Percentiles rank a stretch among this genome's conserved stretches.
phyloP scores from a whole-genome alignment of 495 filamentous ascomycete species.

The Copromyces sp. region DNA sequence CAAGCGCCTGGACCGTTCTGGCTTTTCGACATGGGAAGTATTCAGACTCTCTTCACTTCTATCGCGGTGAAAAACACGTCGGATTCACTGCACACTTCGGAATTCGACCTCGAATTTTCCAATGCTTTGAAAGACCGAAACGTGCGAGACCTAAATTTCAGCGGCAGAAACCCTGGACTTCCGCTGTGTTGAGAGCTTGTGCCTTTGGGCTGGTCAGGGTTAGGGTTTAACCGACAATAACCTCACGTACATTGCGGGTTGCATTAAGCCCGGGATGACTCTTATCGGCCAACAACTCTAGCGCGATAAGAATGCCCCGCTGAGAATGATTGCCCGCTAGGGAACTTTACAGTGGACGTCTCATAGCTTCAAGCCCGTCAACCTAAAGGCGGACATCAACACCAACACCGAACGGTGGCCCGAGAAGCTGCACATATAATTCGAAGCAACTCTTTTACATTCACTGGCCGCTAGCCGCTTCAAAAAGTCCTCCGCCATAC shows the following conservation, averaged over 20 bases:
- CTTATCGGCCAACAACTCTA: conserved; percentile 13
- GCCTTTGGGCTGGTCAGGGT: conserved; percentile 1
- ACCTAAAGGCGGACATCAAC: neutral
- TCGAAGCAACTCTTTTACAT: neutral
- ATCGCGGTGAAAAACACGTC: neutral
- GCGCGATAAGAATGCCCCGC: conserved; percentile 9
- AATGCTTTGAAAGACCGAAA: neutral
- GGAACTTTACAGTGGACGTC: neutral
- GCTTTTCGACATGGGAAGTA: neutral
- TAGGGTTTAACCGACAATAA: conserved; percentile 5
- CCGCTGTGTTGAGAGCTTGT: no score
- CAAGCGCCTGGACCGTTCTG: neutral
- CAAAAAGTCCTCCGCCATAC: neutral
- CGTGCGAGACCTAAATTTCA: neutral
- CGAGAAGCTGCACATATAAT: neutral
- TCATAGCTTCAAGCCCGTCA: neutral
- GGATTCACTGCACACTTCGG: neutral
- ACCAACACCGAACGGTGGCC: neutral
- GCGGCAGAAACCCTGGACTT: neutral
- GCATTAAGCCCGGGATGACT: conserved; percentile 9
- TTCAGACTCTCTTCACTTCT: neutral
- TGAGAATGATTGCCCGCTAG: neutral
- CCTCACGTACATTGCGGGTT: neutral
- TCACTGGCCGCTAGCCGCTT: neutral
- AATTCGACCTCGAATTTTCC: neutral